Evolutionary conservation across 768 basidiomycete species (phyloP).

Genomic region (Termitomyces sp.): DNA sequence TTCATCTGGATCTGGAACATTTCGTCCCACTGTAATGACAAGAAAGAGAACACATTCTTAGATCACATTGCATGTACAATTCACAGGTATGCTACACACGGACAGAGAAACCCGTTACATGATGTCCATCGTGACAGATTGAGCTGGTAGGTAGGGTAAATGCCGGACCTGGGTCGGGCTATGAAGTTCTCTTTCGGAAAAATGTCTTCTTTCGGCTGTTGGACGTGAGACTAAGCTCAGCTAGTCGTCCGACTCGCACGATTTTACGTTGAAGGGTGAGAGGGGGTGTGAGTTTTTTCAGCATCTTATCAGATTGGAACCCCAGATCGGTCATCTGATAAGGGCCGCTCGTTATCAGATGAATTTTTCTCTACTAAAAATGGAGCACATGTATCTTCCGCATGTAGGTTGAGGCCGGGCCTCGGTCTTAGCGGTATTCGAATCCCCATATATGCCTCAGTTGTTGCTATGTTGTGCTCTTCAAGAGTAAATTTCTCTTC

Average conservation of each 20-base stretch:
- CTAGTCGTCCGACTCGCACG: neutral
- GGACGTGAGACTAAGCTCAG: neutral
- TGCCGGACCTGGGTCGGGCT: neutral
- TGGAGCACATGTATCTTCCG: neutral
- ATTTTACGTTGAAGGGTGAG: neutral
- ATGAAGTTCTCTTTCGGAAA: neutral
- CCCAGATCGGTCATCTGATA: slow-evolving; percentile 23
- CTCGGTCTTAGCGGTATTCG: neutral
- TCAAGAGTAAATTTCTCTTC: neutral
- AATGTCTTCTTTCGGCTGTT: neutral
- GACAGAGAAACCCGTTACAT: neutral
- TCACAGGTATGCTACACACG: neutral
- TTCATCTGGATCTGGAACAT: too few relatives aligned
- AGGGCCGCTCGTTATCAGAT: slow-evolving; percentile 21
- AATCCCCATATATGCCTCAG: slow-evolving; percentile 2
- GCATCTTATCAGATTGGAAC: slow-evolving; percentile 33
- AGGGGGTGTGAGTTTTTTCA: neutral
- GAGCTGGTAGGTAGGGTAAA: neutral
- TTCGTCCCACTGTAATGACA: too few relatives aligned
- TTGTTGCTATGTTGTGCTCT: neutral
- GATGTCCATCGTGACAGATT: neutral
- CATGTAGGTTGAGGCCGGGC: neutral
- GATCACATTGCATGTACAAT: neutral
- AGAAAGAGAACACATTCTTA: too few relatives aligned
- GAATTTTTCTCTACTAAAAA: neutral